phyloP scores from a whole-genome alignment of 1,139 yeast genomes.

The Blastobotrys malaysiensis region DNA sequence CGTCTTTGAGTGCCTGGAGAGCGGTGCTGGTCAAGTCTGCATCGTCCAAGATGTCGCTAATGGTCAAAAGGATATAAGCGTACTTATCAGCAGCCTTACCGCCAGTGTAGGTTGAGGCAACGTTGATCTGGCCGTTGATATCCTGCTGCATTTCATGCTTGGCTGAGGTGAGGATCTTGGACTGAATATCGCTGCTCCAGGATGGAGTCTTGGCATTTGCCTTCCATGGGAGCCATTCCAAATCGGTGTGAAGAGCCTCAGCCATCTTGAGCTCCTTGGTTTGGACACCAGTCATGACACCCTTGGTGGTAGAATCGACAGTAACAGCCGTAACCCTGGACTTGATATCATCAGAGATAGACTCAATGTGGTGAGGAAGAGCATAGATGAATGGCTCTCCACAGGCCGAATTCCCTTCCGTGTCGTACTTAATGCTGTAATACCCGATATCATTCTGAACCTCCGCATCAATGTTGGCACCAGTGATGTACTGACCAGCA shows the following conservation, averaged over 20 bases:
- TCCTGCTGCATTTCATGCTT: slow-evolving; percentile 54
- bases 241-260: slow-evolving; percentile 46
- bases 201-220: slow-evolving; percentile 21
- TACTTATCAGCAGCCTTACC: slow-evolving; percentile 74
- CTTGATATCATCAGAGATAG: slow-evolving; percentile 41
- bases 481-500: slow-evolving; percentile 56
- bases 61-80: slow-evolving; percentile 63
- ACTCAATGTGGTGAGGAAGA: slow-evolving; percentile 63
- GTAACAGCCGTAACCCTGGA: slow-evolving; percentile 44
- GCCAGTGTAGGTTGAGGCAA: slow-evolving; percentile 52
- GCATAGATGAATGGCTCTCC: slow-evolving; percentile 58
- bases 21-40: slow-evolving; percentile 45
- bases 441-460: slow-evolving; percentile 39
- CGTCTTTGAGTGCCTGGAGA: slow-evolving; percentile 46
- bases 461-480: slow-evolving; percentile 38
- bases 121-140: slow-evolving; percentile 45
- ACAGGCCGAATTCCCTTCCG: slow-evolving; percentile 48
- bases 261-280: slow-evolving; percentile 46
- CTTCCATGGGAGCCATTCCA: slow-evolving; percentile 60
- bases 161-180: slow-evolving; percentile 50
- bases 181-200: slow-evolving; percentile 42
- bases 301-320: slow-evolving; percentile 59
- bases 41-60: slow-evolving; percentile 55
- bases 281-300: slow-evolving; percentile 56
- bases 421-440: slow-evolving; percentile 49